Base-by-base conservation (phyloP, 768 basidiomycete genomes). In the Cystofilobasidium bisporidii region DNA sequence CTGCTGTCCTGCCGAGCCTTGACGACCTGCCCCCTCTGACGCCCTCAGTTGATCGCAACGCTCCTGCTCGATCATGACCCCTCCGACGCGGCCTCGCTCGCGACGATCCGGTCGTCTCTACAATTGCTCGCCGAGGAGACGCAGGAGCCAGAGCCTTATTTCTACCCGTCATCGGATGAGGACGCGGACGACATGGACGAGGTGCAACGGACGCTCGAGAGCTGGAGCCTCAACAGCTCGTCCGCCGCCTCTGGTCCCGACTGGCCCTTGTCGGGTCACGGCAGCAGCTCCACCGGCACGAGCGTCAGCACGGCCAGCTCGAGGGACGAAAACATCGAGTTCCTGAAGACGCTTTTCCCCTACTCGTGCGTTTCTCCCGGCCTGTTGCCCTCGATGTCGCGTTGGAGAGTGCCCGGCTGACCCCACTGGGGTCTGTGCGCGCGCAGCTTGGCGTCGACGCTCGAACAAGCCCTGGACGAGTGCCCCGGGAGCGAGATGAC, bases 331-430 rank as follows among this genome's bases (percentile, higher is more conserved):
- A 56, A 15, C 30, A 30, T 55, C 30, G 61, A 58, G 43, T 68
- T 68, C 15, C 41, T 68, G 14, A 40, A 58, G 57, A 58, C 33
- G 24, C 62, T 62, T 24, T 68, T 68, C 57, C 67, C 67, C 9
- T 41, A 57, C 40, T 40, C 48, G 67, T 68, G 32, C 53, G 65
- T 48, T 38, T 14, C 4, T 6, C 2, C 28, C 20, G 32, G 12
- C 41, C 20, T 60, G 30, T 22, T 32, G 4, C n/a, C 3, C 17
- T 22, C 3, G 43, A 4, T 43, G 43, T n/a, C 33, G 28, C 38
- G 40, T 18, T 63, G 26, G 3, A 6, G 17, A 0, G 15, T 18
- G 24, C 4, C 47, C 36, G 30, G 57, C 38, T 61, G 36, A 17
- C 26, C 15, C 32, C 41, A 24, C 56, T 50, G 30, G 20, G 8